Evolutionary conservation across 192 early-diverging fungal genomes (phyloP), one percentile per base, ranked within the genome.

Genomic region (Coemansia sp.): DNA sequence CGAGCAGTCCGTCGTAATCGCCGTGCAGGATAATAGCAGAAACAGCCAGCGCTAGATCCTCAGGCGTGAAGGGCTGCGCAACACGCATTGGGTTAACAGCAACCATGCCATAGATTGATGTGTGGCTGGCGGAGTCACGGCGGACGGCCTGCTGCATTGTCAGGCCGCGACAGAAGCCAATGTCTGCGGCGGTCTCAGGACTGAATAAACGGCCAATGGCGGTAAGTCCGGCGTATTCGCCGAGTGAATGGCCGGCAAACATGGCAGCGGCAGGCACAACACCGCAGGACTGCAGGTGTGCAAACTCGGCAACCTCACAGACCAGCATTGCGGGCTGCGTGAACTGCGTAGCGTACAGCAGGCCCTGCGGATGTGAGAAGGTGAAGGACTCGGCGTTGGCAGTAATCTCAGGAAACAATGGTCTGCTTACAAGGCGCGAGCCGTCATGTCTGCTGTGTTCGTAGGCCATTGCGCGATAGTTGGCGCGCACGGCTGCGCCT

Each of bases 91-190:
- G 94, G 83, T 91, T 98, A 44, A 95, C 92, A 62, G 96, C 96
- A 63, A 89, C 86, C 96, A 98, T 96, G 72, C 89, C 93, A 77
- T 95, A 98, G 7, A 41, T 32, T 70, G 94, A 88, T 69, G 91
- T 92, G n/a, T 90, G 87, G 61, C 90, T 89, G 7, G 75, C 54
- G 2, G 81, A 63, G 58, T 95, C 93, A 63, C 94, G 91, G 38
- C 84, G 79, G 5, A 96, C 94, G 32, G 93, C 89, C 50, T 88
- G 87, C 85, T 96, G 94, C 96, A 98, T 98, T 13, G 92, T 95
- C 88, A 96, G 91, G 63, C 96, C 96, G 72, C 96, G 90, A 81
- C 94, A 95, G 79, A 98, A 98, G 16, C 93, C 92, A 44, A 98
- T 89, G 66, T 95, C 94, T 48, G 93, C 92, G 7, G 94, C 77